Evolutionary conservation across 768 basidiomycete species (phyloP).

Genomic region (Mycena polygramma): DNA sequence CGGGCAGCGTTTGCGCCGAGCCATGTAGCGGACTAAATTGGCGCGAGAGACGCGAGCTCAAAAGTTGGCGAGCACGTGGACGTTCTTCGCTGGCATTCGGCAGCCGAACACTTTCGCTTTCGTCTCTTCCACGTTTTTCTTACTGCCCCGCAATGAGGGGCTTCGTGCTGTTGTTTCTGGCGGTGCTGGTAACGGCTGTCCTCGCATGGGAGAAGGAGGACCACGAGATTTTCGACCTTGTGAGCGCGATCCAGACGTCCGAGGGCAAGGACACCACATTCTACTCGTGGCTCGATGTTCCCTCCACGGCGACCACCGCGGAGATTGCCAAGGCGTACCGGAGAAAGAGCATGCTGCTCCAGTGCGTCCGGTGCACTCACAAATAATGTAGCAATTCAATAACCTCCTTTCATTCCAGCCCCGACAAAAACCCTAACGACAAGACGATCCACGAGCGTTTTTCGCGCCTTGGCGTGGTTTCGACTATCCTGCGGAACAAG

Average conservation of each 20-base stretch:
- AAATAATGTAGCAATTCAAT: neutral
- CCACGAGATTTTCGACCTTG: slow-evolving; percentile 96
- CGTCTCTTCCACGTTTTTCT: slow-evolving; percentile 55
- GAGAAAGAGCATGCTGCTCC: slow-evolving; percentile 89
- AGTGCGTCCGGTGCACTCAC: slow-evolving; percentile 66
- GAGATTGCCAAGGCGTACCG: slow-evolving; percentile 94
- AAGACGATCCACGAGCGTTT: slow-evolving; percentile 90
- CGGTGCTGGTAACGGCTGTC: slow-evolving; percentile 64
- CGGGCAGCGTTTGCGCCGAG: slow-evolving; percentile 74
- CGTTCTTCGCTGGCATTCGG: slow-evolving; percentile 10
- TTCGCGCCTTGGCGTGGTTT: slow-evolving; percentile 89
- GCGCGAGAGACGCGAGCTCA: neutral
- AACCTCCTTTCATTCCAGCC: slow-evolving; percentile 60
- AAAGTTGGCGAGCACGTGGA: slow-evolving; percentile 14
- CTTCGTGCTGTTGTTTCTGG: slow-evolving; percentile 46
- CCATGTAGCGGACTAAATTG: slow-evolving; percentile 54
- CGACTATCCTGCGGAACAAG: slow-evolving; percentile 81
- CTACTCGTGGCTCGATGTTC: slow-evolving; percentile 92
- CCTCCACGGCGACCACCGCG: slow-evolving; percentile 75
- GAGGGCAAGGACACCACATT: slow-evolving; percentile 97
- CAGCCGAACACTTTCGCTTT: slow-evolving; percentile 40
- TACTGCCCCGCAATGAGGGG: slow-evolving; percentile 44
- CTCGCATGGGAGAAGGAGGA: slow-evolving; percentile 90
- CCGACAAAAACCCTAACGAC: slow-evolving; percentile 94
- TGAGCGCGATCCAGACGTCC: slow-evolving; percentile 80